These are phyloP conservation scores for Rhazya stricta DNA, from an alignment of 257 asterid species.

Conservation along the genomic window DNA sequence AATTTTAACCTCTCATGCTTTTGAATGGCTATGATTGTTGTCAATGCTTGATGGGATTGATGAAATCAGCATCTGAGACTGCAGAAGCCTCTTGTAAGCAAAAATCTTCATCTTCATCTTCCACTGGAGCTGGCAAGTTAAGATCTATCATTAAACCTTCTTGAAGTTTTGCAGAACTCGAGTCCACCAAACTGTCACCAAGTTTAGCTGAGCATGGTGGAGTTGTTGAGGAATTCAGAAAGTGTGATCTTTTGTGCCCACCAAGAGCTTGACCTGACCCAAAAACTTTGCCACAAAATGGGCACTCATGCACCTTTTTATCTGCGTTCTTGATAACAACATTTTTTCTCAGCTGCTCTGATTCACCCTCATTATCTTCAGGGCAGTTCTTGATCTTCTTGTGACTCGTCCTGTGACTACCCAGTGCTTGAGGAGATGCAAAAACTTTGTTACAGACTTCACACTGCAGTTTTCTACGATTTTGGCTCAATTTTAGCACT, in stretches of 20 bases:
- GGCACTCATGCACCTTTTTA: constrained; percentile 39
- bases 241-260: constrained; percentile 62
- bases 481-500: constrained; percentile 12
- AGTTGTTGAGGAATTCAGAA: constrained; percentile 19
- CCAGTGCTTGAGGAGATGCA: constrained; percentile 46
- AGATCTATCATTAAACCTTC: constrained; percentile 33
- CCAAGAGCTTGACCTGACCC: constrained; percentile 65
- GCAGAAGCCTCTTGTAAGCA: constrained; percentile 16
- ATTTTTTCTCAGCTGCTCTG: not conserved
- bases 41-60: constrained; percentile 18
- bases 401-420: constrained; percentile 38
- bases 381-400: constrained; percentile 17
- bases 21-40: constrained; percentile 1
- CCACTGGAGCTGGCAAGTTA: constrained; percentile 42
- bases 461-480: constrained; percentile 25
- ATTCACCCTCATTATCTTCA: constrained; percentile 10
- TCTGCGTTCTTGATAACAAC: constrained; percentile 1
- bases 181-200: constrained; percentile 16
- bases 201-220: not conserved
- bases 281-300: constrained; percentile 44
- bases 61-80: constrained; percentile 25
- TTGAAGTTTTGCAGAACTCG: constrained; percentile 19
- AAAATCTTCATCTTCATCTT: constrained; percentile 22
- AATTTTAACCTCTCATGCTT: constrained; percentile 15
- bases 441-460: constrained; percentile 29